Conservation (phyloP, 345 rosid species). For the Salix caprea region DNA sequence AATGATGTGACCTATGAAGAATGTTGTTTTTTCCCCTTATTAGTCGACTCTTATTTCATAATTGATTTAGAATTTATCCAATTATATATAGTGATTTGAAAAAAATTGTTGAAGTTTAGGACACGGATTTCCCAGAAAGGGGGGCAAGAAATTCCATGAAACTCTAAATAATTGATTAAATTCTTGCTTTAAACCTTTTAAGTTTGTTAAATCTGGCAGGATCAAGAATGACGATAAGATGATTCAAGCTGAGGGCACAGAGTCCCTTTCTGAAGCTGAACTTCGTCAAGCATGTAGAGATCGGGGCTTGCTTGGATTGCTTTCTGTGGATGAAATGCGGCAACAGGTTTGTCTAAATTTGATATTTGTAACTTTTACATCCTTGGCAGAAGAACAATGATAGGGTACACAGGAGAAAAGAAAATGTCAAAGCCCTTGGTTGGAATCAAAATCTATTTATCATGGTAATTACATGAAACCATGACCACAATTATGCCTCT, state of each 20-base stretch:
- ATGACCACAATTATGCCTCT: not conserved
- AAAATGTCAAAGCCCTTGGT: not conserved
- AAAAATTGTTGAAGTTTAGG: not conserved
- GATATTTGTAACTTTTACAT: not conserved
- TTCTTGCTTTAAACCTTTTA: not conserved
- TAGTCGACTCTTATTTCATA: not conserved
- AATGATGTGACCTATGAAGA: not conserved
- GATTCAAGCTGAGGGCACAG: constrained; percentile 90
- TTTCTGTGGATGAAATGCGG: constrained; percentile 90
- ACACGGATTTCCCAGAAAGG: not conserved
- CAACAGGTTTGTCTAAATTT: constrained; percentile 52
- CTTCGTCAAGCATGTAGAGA: constrained; percentile 94
- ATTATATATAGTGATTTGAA: not conserved
- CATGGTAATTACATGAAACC: not conserved
- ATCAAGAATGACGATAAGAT: constrained; percentile 89
- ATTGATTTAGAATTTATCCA: constrained; percentile 7
- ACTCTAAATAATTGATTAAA: not conserved
- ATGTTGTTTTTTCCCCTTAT: not conserved
- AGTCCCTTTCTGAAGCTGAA: constrained; percentile 87
- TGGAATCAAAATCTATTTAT: no score
- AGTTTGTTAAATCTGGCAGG: constrained; percentile 38
- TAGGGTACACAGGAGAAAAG: not conserved
- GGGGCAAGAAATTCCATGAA: not conserved
- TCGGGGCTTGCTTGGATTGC: constrained; percentile 86
- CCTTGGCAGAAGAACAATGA: not conserved